These are phyloP conservation scores for Chlamydomonas sp. DNA, from an alignment of 139 green algal genomes.

Conservation along the genomic window DNA sequence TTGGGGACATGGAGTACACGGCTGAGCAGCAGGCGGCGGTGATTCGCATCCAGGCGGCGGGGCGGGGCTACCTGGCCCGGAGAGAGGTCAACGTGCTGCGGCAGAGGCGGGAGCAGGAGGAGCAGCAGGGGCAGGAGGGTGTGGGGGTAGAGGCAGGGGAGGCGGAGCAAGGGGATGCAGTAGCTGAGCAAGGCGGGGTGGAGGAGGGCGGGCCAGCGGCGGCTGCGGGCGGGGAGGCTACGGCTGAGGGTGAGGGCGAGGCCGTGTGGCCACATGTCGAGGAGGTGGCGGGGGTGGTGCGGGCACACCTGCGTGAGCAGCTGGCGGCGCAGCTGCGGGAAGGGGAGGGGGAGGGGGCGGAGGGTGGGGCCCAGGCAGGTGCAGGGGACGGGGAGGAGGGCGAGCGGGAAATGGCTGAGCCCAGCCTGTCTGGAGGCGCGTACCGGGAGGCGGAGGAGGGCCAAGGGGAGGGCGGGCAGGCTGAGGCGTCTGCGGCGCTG, in stretches of 20 bases:
- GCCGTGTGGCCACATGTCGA: neutral
- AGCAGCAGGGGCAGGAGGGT: neutral
- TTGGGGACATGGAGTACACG: neutral
- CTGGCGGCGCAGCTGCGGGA: neutral
- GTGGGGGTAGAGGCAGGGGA: neutral
- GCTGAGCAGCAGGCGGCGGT: slow-evolving; percentile 29
- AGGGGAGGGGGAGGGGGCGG: neutral
- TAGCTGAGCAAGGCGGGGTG: too few relatives aligned
- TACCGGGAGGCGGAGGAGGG: neutral
- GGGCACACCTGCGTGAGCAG: too few relatives aligned
- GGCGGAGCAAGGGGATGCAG: neutral
- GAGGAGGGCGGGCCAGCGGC: neutral
- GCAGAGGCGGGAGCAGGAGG: neutral
- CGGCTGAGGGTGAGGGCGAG: neutral
- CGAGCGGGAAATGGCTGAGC: neutral
- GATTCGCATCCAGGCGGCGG: slow-evolving; percentile 34
- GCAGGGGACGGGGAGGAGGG: neutral
- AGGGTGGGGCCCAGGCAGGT: neutral
- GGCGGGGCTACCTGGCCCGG: slow-evolving; percentile 15
- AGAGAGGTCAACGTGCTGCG: neutral
- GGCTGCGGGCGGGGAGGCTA: neutral
- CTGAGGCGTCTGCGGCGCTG: neutral
- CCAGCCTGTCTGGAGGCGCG: neutral
- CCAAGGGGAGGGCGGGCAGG: neutral
- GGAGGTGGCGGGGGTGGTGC: neutral